Conservation (phyloP, 768 basidiomycete species). For the Kwoniella dendrophila region DNA sequence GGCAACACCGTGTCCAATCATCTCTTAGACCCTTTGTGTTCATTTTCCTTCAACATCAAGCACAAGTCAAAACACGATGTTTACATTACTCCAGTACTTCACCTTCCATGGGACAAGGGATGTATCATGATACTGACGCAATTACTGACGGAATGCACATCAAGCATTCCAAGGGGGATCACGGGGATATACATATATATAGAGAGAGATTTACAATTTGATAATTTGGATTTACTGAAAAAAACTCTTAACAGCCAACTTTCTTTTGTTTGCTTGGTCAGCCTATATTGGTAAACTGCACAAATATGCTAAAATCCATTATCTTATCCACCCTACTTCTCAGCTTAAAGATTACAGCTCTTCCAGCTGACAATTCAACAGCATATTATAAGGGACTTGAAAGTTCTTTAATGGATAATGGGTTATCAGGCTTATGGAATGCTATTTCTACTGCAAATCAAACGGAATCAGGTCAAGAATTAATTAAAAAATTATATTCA, state of each 20-base stretch:
- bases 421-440: constrained; percentile 14
- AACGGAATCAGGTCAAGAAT: constrained; percentile 4
- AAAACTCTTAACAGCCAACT: too few species aligned
- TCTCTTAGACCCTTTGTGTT: too few species aligned
- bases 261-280: too few species aligned
- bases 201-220: too few species aligned
- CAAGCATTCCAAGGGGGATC: too few species aligned
- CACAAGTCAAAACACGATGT: too few species aligned
- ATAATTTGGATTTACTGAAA: too few species aligned
- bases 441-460: constrained; percentile 11
- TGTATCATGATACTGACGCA: neutral
- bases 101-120: constrained; percentile 8
- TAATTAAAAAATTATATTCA: constrained; percentile 26
- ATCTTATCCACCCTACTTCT: neutral
- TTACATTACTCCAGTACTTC: too few species aligned
- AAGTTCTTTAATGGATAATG: constrained; percentile 4
- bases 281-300: too few species aligned
- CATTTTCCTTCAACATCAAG: too few species aligned
- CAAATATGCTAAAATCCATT: neutral
- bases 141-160: neutral
- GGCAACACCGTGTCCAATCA: too few species aligned
- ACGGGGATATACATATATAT: too few species aligned
- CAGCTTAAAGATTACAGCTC: neutral
- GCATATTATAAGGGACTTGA: constrained; percentile 14
- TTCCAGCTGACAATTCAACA: constrained; percentile 9